Evolutionary conservation across 2,329 filamentous ascomycete genomes (phyloP), one percentile per base, ranked within the genome.

Genomic region (Colletotrichum melonis): DNA sequence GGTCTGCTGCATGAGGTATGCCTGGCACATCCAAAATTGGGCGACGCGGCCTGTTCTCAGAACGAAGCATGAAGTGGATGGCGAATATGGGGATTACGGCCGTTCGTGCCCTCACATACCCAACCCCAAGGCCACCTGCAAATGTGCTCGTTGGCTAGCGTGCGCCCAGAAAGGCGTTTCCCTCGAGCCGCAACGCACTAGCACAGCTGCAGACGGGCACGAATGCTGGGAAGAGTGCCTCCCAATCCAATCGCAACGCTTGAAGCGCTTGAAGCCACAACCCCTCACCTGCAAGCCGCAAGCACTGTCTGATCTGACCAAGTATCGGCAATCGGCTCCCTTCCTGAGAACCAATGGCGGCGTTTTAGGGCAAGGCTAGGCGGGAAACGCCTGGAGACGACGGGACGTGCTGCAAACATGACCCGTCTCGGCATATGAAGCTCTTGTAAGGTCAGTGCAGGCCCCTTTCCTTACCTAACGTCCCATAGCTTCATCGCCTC

Each of bases 391-490:
- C 49, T 52, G 26, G 30, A 56, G 42, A 69, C 52, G 54, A 69
- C 52, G 54, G 58, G 66, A 57, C 35, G 49, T 72, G 46, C 42
- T 69, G 66, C 65, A 72, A 72, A 64, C 59, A 59, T 14, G n/a
- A 55, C 22, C 35, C 54, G 65, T 69, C 69, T 72, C 69, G 65
- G 58, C 69, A 72, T n/a, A 70, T 72, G 66, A 59, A 30, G 58
- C 42, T 49, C 19, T 32, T 52, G 58, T 52, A 56, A 66, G 63
- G 54, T 70, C 54, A 60, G 38, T 19, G 42, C 63, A 24, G 28
- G 8, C 46, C 55, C 32, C 30, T 35, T 49, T 28, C 32, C 24
- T 46, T 24, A 24, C 35, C 38, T 22, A 55, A 59, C 46, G 32
- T 60, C n/a, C 7, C 32, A 30, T 30, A 56, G 55, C 55, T 19